Conservation (phyloP, 192 early-diverging fungal genomes). For the Backusella sp. region DNA sequence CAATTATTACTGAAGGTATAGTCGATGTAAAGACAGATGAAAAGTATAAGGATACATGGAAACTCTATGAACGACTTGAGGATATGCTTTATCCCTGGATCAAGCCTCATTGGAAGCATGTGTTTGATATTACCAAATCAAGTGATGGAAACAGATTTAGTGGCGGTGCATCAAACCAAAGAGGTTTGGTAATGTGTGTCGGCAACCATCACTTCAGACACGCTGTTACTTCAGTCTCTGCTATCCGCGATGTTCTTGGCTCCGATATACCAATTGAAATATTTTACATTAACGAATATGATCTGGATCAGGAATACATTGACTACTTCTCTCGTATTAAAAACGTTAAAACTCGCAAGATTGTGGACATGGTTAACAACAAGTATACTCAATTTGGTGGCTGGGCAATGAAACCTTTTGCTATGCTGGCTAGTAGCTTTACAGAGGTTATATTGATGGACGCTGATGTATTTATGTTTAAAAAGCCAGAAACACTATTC, state of each 20-base stretch:
- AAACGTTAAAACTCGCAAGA: slow-evolving; percentile 18
- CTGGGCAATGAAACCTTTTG: slow-evolving; percentile 73
- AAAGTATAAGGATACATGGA: slow-evolving; percentile 13
- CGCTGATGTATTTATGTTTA: slow-evolving; percentile 66
- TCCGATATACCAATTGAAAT: slow-evolving; percentile 58
- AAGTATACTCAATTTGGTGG: slow-evolving; percentile 43
- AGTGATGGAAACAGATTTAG: slow-evolving; percentile 12
- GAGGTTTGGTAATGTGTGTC: slow-evolving; percentile 51
- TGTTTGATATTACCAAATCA: slow-evolving; percentile 36
- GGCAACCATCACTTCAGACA: slow-evolving; percentile 47
- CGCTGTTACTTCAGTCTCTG: slow-evolving; percentile 37
- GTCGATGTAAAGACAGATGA: neutral
- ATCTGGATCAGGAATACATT: slow-evolving; percentile 35
- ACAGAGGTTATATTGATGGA: slow-evolving; percentile 65
- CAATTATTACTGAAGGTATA: slow-evolving; percentile 29
- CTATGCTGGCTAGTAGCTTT: slow-evolving; percentile 61
- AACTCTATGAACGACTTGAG: slow-evolving; percentile 38
- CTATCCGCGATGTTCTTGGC: slow-evolving; percentile 42
- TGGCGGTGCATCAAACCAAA: neutral
- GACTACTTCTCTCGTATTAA: slow-evolving; percentile 20
- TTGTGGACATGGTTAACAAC: slow-evolving; percentile 41
- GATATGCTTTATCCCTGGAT: slow-evolving; percentile 42
- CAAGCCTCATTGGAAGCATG: slow-evolving; percentile 26
- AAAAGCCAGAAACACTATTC: slow-evolving; percentile 55
- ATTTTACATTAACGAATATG: slow-evolving; percentile 47